Evolutionary conservation across 2,329 filamentous ascomycete species (phyloP), one percentile per base, ranked within the genome.

Genomic region (Calonectria pteridis): DNA sequence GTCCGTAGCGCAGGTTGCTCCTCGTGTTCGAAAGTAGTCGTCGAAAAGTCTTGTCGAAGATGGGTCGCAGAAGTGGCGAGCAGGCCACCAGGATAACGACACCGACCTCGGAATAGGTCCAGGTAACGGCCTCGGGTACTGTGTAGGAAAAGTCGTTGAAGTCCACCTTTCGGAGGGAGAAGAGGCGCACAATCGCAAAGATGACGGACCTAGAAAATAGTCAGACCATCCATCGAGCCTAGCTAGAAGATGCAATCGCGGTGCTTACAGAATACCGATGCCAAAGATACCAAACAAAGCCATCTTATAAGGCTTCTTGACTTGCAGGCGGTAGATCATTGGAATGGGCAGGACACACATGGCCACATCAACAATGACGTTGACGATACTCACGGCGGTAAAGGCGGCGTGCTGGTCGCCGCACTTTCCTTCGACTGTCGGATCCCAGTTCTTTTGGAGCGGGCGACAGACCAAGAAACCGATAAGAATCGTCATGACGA

Each of bases 331-430:
- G 76, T 82, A 83, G 16, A 87, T 81, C 58, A 82, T 84, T n/a
- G 82, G 82, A 4, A 87, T 75, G 18, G 85, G 85, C 28, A 87
- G 78, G 26, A 83, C 50, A 59, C 86, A 79, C 71, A 87, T 85
- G 53, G 82, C 75, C 11, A 85, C 73, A 72, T 87, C 85, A 20
- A 83, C 82, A 20, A 84, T 74, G 63, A 86, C 84, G 72, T 86
- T 86, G 74, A 86, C 83, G 4, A 83, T 81, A 23, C 84, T 84
- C 66, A 85, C 84, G 35, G 83, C 84, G 43, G 85, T 84, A 68
- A 84, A 86, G 23, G 82, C 82, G 9, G 82, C 81, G 46, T 83
- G 81, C 53, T 85, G 80, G 72, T 85, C 81, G 28, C 84, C 84
- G 65, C 85, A 87, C 4, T 78, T 81, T 29, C 84, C 82, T 26